Conservation (phyloP, 176 grass and related monocot species). For the Areca catechu region DNA sequence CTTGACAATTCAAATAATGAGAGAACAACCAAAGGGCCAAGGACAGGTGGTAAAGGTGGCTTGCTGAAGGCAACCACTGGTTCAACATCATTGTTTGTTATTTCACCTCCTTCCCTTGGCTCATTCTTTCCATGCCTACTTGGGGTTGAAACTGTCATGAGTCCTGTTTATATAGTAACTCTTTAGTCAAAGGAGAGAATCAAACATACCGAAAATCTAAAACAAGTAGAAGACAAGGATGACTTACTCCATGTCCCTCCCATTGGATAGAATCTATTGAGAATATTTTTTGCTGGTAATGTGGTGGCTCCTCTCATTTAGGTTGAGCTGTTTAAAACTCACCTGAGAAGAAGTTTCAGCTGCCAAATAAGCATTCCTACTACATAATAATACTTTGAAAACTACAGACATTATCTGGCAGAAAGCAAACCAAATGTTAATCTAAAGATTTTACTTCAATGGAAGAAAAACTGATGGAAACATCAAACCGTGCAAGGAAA, state of each 20-base stretch:
- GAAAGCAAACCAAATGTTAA: too few relatives aligned
- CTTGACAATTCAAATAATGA: slow-evolving; percentile 44
- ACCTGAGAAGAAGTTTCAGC: too few relatives aligned
- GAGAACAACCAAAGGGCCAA: slow-evolving; percentile 39
- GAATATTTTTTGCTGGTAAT: slow-evolving; percentile 35
- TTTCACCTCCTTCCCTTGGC: not conserved
- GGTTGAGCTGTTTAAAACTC: too few relatives aligned
- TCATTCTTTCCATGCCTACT: slow-evolving; percentile 31
- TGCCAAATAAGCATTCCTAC: too few relatives aligned
- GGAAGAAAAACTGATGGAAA: too few relatives aligned
- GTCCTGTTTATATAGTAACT: slow-evolving; percentile 24
- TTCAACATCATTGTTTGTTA: slow-evolving; percentile 32
- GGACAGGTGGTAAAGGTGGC: slow-evolving; percentile 51
- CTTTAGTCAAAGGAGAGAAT: not conserved
- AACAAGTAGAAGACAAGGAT: not conserved
- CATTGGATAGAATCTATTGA: slow-evolving; percentile 25
- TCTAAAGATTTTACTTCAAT: too few relatives aligned
- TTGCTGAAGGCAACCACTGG: slow-evolving; percentile 48
- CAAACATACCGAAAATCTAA: not conserved
- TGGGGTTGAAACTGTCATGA: slow-evolving; percentile 44
- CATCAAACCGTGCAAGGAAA: too few relatives aligned
- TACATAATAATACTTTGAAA: too few relatives aligned
- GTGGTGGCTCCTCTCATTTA: slow-evolving; percentile 20
- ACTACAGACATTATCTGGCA: too few relatives aligned
- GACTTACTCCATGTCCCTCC: slow-evolving; percentile 26